Conservation (phyloP, 306 rosid genomes). For the Quercus agrifolia region DNA sequence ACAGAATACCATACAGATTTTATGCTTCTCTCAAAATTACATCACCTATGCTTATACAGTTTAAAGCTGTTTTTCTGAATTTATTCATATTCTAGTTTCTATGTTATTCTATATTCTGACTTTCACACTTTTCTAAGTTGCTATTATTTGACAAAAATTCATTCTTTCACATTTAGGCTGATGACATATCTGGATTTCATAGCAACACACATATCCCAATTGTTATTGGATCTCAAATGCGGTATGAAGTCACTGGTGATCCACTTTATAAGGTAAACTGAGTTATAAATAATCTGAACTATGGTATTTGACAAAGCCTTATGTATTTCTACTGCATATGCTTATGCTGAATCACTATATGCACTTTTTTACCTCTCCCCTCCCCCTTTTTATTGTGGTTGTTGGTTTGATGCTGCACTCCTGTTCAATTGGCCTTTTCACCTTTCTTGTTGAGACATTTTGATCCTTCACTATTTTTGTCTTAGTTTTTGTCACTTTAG, state of each 20-base stretch:
- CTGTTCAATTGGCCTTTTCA: not conserved
- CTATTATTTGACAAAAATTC: slow-evolving; percentile 2
- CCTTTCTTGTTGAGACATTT: not conserved
- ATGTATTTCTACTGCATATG: not conserved
- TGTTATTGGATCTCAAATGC: slow-evolving; percentile 83
- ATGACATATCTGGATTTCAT: slow-evolving; percentile 68
- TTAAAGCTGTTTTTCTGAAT: not conserved
- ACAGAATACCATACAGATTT: too few species aligned
- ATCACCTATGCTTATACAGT: not conserved
- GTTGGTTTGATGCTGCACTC: not conserved
- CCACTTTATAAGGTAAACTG: slow-evolving; percentile 60
- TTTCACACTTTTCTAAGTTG: not conserved
- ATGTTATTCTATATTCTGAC: not conserved
- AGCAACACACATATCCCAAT: slow-evolving; percentile 84
- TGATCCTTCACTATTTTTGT: not conserved
- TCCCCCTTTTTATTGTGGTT: too few species aligned
- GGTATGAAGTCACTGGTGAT: slow-evolving; percentile 85
- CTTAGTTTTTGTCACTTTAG: not conserved
- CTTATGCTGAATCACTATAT: not conserved
- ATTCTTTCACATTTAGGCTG: slow-evolving; percentile 45
- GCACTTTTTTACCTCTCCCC: not conserved
- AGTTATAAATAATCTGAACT: too few species aligned
- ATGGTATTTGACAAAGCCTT: slow-evolving; percentile 3
- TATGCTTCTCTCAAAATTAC: too few species aligned
- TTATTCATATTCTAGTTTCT: not conserved